These are phyloP conservation scores for Dothiorella sarmentorum DNA, from an alignment of 2,329 filamentous ascomycete genomes.

Conservation along the genomic window DNA sequence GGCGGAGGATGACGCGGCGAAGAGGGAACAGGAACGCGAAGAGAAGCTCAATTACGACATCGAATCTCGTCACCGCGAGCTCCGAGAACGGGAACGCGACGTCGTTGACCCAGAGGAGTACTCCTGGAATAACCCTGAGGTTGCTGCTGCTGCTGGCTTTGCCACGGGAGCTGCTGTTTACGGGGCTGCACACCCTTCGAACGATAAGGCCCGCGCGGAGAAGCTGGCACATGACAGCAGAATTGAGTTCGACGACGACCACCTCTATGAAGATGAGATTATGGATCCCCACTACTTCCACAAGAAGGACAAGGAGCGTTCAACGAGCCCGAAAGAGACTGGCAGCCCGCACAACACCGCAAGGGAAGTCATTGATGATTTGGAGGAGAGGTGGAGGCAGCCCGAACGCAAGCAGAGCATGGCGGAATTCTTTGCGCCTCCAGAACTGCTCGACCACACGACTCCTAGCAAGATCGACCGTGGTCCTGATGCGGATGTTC, in stretches of 20 bases:
- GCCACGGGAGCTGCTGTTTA: constrained; percentile 23
- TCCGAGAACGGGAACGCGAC: constrained; percentile 33
- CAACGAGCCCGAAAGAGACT: not conserved
- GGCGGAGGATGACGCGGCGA: constrained; percentile 22
- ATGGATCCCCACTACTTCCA: constrained; percentile 47
- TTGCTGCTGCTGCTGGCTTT: constrained; percentile 34
- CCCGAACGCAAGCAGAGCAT: constrained; percentile 33
- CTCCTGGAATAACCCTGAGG: constrained; percentile 30
- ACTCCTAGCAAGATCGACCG: constrained; percentile 15
- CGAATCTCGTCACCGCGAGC: constrained; percentile 30
- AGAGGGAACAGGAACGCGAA: constrained; percentile 22
- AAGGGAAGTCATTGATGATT: constrained; percentile 41
- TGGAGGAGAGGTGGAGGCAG: constrained; percentile 41
- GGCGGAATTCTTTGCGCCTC: constrained; percentile 48
- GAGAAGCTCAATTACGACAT: constrained; percentile 23
- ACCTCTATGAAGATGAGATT: constrained; percentile 43
- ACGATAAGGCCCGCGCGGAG: constrained; percentile 16
- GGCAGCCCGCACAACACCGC: constrained; percentile 32
- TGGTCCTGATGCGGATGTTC: constrained; percentile 42
- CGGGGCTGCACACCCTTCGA: constrained; percentile 32
- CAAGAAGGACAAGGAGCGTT: constrained; percentile 29
- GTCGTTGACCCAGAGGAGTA: constrained; percentile 28
- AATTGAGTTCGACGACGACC: constrained; percentile 16
- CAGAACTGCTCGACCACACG: constrained; percentile 40
- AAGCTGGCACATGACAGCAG: not conserved